A percentile compares a stretch with the other conserved stretches of the same genome.
phyloP scores from a whole-genome alignment of 1,284 basidiomycete species.

The Cryptococcus jaspeensis region DNA sequence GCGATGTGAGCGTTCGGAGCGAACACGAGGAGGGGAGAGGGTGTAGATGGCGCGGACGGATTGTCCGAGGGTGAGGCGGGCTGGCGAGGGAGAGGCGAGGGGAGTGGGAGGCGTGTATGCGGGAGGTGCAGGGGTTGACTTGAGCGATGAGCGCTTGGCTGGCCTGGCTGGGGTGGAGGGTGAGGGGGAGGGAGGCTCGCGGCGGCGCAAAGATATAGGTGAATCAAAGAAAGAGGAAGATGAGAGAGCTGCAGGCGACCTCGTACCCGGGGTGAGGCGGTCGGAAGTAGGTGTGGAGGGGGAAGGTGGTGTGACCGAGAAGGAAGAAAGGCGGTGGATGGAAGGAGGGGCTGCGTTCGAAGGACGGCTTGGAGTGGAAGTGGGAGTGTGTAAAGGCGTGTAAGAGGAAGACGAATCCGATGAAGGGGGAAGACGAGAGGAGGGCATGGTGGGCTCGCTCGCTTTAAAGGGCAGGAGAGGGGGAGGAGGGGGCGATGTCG shows the following conservation, averaged over 20 bases:
- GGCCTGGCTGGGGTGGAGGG: background rate
- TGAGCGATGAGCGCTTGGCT: background rate
- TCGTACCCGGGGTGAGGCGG: background rate
- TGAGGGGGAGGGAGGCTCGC: background rate
- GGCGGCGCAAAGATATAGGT: background rate
- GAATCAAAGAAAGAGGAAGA: background rate
- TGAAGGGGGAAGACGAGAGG: too few relatives aligned
- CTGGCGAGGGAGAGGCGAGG: background rate
- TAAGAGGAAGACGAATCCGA: background rate
- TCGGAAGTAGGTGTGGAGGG: background rate
- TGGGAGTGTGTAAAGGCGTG: background rate
- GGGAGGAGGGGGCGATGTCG: too few relatives aligned
- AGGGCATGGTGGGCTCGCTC: too few relatives aligned
- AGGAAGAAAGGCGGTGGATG: background rate
- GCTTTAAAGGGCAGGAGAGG: too few relatives aligned
- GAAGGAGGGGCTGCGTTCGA: constrained; percentile 1
- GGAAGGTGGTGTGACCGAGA: background rate
- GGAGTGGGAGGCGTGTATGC: background rate
- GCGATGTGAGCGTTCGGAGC: too few relatives aligned
- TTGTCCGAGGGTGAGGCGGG: background rate
- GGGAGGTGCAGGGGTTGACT: background rate
- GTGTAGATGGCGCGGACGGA: background rate
- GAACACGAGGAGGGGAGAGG: too few relatives aligned
- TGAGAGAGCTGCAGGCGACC: too few relatives aligned
- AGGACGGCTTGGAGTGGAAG: background rate